Percentiles rank a stretch among this genome's conserved stretches.
Evolutionary conservation across 2,329 filamentous ascomycete species (phyloP).

Genomic region (Ophiostoma ulmi): DNA sequence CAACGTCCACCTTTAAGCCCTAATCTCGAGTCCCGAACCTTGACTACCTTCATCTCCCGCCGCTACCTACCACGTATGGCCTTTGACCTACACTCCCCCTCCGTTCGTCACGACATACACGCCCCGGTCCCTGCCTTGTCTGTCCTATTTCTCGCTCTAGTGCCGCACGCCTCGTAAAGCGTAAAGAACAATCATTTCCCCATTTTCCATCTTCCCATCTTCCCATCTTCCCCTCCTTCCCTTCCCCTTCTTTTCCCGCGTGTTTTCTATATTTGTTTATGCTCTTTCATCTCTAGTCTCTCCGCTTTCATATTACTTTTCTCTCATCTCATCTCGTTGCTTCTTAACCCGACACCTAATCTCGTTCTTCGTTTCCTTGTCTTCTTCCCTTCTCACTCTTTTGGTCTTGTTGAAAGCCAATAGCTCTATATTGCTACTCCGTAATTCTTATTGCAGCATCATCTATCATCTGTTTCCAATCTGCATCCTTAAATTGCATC

Average conservation of each 20-base stretch:
- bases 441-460: background rate
- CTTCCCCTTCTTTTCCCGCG: background rate
- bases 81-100: background rate
- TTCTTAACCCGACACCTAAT: background rate
- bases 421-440: background rate
- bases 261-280: background rate
- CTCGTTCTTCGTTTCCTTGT: background rate
- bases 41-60: background rate
- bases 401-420: background rate
- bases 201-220: background rate
- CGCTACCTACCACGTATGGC: background rate
- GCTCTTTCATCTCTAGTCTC: background rate
- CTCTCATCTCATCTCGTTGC: background rate
- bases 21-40: background rate
- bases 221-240: constrained; percentile 3
- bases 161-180: constrained; percentile 9
- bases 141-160: constrained; percentile 8
- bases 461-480: constrained; percentile 1
- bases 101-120: background rate
- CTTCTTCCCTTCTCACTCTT: background rate
- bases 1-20: background rate
- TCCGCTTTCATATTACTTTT: background rate
- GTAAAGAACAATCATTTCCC: background rate
- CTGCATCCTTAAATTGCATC: constrained; percentile 10
- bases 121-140: constrained; percentile 3